Percentiles rank a stretch among this genome's conserved stretches.
These are phyloP conservation scores for Drosera capensis DNA, from an alignment of 148 eudicot genomes.

Conservation along the genomic window DNA sequence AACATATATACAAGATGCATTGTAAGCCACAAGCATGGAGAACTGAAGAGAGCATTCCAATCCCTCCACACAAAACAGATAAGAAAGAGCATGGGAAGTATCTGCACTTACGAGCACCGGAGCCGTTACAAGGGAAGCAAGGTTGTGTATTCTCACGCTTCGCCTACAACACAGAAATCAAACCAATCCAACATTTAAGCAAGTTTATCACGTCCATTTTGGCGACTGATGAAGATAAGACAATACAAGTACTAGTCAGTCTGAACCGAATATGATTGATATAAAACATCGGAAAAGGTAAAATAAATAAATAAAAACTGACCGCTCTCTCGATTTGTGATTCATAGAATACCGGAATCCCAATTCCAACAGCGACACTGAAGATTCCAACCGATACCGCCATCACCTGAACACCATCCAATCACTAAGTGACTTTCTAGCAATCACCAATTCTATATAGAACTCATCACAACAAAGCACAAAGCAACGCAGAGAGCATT, in stretches of 20 bases:
- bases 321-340: constrained; percentile 89
- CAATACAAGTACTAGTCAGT: too few relatives aligned
- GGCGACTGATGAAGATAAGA: too few relatives aligned
- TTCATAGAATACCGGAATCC: constrained; percentile 82
- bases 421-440: background rate
- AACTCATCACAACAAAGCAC: background rate
- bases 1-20: too few relatives aligned
- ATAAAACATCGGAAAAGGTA: background rate
- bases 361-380: constrained; percentile 85
- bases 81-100: constrained; percentile 5
- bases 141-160: constrained; percentile 84
- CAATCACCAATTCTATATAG: background rate
- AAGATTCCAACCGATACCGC: constrained; percentile 77
- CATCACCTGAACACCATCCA: constrained; percentile 31
- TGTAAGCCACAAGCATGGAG: too few relatives aligned
- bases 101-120: constrained; percentile 98
- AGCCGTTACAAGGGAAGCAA: constrained; percentile 84
- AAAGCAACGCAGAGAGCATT: background rate
- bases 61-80: too few relatives aligned
- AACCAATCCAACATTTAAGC: too few relatives aligned
- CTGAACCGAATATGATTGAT: too few relatives aligned
- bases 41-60: too few relatives aligned
- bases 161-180: too few relatives aligned
- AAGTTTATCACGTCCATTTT: too few relatives aligned
- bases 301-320: constrained; percentile 8